These are phyloP conservation scores for Pythium insidiosum DNA, from an alignment of 352 stramenopile genomes.

Conservation along the genomic window DNA sequence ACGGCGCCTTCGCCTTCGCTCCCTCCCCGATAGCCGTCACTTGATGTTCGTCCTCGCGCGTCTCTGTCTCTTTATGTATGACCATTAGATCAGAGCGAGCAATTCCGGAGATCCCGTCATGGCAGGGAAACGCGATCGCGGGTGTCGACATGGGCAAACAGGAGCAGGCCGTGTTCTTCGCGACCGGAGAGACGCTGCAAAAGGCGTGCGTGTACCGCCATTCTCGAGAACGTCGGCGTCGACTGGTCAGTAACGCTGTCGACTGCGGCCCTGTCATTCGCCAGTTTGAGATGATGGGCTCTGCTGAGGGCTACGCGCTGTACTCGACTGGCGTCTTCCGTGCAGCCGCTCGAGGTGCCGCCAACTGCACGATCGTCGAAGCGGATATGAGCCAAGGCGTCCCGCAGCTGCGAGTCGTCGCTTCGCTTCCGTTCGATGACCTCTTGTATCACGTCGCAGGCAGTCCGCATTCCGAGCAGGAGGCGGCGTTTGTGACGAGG, in stretches of 20 bases:
- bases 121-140: slow-evolving; percentile 59
- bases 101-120: slow-evolving; percentile 23
- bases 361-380: slow-evolving; percentile 29
- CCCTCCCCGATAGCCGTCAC: too few relatives aligned
- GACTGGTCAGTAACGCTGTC: slow-evolving; percentile 26
- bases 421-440: slow-evolving; percentile 39
- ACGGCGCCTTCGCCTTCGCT: too few relatives aligned
- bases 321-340: slow-evolving; percentile 19
- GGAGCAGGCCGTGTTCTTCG: slow-evolving; percentile 58
- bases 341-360: slow-evolving; percentile 30
- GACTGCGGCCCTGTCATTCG: slow-evolving; percentile 50
- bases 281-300: slow-evolving; percentile 52
- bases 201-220: slow-evolving; percentile 45
- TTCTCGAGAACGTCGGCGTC: not conserved
- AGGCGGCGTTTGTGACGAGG: slow-evolving; percentile 40
- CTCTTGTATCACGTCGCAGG: slow-evolving; percentile 52
- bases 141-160: slow-evolving; percentile 17
- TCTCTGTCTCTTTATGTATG: too few relatives aligned
- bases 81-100: not conserved
- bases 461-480: slow-evolving; percentile 55
- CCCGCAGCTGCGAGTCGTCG: slow-evolving; percentile 16
- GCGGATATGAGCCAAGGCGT: slow-evolving; percentile 11
- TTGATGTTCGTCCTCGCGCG: too few relatives aligned
- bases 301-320: slow-evolving; percentile 27
- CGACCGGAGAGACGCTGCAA: slow-evolving; percentile 54